Base-by-base conservation (phyloP, 2,329 filamentous ascomycete species). In the Phyllosticta citriasiana region DNA sequence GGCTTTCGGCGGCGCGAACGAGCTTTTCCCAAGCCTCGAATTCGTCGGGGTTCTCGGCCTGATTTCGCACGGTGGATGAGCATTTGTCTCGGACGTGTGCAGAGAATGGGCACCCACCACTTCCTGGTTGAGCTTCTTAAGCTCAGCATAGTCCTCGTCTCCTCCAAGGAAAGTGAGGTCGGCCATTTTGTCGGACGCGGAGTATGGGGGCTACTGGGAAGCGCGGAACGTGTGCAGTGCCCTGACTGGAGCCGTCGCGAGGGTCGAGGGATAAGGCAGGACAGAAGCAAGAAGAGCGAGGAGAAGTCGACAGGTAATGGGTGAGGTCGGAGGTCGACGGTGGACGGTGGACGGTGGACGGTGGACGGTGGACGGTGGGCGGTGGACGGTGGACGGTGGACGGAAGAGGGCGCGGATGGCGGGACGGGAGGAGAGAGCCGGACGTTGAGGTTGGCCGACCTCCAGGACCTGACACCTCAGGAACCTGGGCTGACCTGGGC, bases 1-100 rank as follows among this genome's bases (percentile, higher is more conserved):
- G 86, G 57, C 82, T 81, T 73, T 97, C 91, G 66, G 88, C 89
- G 57, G 87, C 86, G 68, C 86, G 86, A 66, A 97, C 86, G 61
- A 97, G 84, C 74, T 91, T 93, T 76, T 97, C 93, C 94, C 94
- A 99, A 64, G 84, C 83, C 68, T 97, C 93, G 70, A 96, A 97
- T 71, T 90, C 92, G 74, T 99, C 94, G 12, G 90, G 83, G 66
- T 96, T 89, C 62, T 82, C 81, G 58, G 78, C 67, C 84, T 87
- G 67, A 33, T 40, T 30, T 51, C 22, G 22, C 53, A 50, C n/a
- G 26, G 50, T 30, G 57, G 53, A 35, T 30, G 16, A 40, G 55
- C 30, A 26, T n/a, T 6, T 47, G 40, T 50, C 14, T 16, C 14
- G 12, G 33, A 40, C 51, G 51, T 26, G 19, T 63, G 47, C 57